Percentiles rank a stretch among this genome's conserved stretches.
phyloP scores from a whole-genome alignment of 2,329 filamentous ascomycete species.

The Aspergillus aculeatus region DNA sequence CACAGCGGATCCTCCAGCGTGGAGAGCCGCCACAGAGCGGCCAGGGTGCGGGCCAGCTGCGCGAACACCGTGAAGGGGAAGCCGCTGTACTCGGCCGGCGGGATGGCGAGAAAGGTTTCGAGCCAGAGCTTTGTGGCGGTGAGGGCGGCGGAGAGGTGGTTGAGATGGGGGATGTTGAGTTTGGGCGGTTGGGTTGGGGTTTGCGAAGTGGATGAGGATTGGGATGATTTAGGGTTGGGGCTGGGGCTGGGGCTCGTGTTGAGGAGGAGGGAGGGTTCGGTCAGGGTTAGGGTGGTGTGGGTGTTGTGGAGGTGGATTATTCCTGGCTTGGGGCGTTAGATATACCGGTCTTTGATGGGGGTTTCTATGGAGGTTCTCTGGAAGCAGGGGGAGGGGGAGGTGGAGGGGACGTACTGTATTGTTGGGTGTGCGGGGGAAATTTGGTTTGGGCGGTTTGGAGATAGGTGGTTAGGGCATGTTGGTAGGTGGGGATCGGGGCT shows the following conservation, averaged over 20 bases:
- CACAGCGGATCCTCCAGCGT: constrained; percentile 8
- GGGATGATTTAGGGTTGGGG: too few relatives aligned
- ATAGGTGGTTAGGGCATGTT: constrained; percentile 4
- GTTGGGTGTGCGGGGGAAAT: background rate
- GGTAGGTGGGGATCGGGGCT: constrained; percentile 2
- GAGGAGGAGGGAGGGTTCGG: constrained; percentile 5
- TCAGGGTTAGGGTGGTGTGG: constrained; percentile 1
- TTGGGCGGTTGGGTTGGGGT: background rate
- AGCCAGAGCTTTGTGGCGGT: constrained; percentile 10
- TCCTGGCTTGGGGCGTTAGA: background rate
- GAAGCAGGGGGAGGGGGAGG: too few relatives aligned
- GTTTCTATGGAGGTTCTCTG: background rate
- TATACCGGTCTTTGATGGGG: background rate
- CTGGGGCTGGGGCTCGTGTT: background rate
- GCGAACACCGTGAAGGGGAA: constrained; percentile 9
- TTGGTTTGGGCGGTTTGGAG: background rate
- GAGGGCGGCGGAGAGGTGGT: constrained; percentile 7
- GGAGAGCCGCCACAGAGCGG: constrained; percentile 7
- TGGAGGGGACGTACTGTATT: background rate
- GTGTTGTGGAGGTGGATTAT: constrained; percentile 10
- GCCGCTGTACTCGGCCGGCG: constrained; percentile 4
- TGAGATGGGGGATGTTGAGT: constrained; percentile 2
- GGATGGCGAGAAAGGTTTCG: constrained; percentile 7
- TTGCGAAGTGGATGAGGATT: background rate
- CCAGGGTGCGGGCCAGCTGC: constrained; percentile 7